Base-by-base conservation (phyloP, 148 eudicot genomes). In the Heliamphora exappendiculata region DNA sequence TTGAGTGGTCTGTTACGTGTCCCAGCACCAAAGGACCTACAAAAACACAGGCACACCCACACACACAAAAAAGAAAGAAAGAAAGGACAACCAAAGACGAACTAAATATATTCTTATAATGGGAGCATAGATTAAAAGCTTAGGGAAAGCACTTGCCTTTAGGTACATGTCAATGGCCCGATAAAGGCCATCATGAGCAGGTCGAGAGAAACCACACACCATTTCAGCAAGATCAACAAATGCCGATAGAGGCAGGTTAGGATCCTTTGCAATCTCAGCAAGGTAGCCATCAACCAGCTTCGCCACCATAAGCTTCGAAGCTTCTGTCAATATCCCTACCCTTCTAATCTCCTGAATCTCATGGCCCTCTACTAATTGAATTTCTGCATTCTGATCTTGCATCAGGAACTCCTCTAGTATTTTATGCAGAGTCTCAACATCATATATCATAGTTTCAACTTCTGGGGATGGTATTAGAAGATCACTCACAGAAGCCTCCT, bases 221-320 rank as follows among this genome's bases (percentile, higher is more conserved):
- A 91, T 86, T 77, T 92, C 99, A 12, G 93, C 89, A 29, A 95
- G 80, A 47, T 83, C 91, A 74, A 86, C 79, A 81, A 95, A 92
- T 80, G 77, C 75, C 7, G 84, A 81, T 29, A 88, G 73, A 10
- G 92, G 84, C 42, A 95, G 83, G 78, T 88, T 88, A 17, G 89
- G 97, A 82, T 92, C 97, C 75, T 78, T 91, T 14, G 97, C 87
- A 42, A 95, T 87, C 78, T 89, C 97, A 39, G 86, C 83, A 45
- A 95, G 85, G 81, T 95, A 95, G 28, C 84, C 89, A 81, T 95
- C 99, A 41, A 91, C 86, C 66, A 91, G 84, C 86, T 92, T 95
- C 29, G 88, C 99, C 81, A 92, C 99, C 91, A 95, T 92, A 44
- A 92, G 88, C 86, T 89, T 92, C 1, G 99, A 92, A 63, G 96